phyloP scores from a whole-genome alignment of 2,329 filamentous ascomycete genomes.

The Diaporthe caulivora region DNA sequence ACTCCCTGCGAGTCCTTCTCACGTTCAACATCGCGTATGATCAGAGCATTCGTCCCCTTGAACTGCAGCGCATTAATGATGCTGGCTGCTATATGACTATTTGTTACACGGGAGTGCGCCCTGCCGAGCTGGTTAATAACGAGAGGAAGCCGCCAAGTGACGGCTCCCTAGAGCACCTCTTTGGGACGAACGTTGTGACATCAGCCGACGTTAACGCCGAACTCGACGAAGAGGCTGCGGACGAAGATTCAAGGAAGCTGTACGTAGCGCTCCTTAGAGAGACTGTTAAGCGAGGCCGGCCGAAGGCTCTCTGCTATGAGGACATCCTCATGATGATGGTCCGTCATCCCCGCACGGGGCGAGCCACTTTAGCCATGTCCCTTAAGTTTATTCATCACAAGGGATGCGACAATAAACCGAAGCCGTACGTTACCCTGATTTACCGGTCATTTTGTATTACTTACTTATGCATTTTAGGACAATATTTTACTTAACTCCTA shows the following conservation, averaged over 20 bases:
- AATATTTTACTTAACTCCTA: conserved; percentile 47
- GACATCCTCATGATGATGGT: conserved; percentile 48
- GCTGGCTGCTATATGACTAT: conserved; percentile 45
- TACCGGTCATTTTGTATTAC: background rate
- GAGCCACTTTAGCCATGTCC: conserved; percentile 44
- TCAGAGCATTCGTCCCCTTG: conserved; percentile 42
- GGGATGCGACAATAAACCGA: conserved; percentile 47
- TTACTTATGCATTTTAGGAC: conserved; percentile 40
- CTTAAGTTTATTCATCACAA: conserved; percentile 50
- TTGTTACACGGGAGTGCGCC: conserved; percentile 44
- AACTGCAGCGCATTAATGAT: conserved; percentile 45
- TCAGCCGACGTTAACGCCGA: background rate
- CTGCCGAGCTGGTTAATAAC: conserved; percentile 46
- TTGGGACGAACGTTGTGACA: conserved; percentile 23
- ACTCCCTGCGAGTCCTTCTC: no score
- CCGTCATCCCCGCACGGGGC: conserved; percentile 42
- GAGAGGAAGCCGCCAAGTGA: conserved; percentile 46
- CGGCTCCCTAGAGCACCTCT: conserved; percentile 44
- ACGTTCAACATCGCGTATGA: conserved; percentile 41
- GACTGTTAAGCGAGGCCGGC: conserved; percentile 39
- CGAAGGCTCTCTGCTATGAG: conserved; percentile 48
- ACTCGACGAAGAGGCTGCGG: background rate
- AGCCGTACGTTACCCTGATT: conserved; percentile 42
- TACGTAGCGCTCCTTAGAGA: background rate
- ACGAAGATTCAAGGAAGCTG: background rate